A percentile compares a stretch with the other conserved stretches of the same genome.
These are phyloP conservation scores for Elsinoe ampelina DNA, from an alignment of 2,329 filamentous ascomycete genomes.

Conservation along the genomic window DNA sequence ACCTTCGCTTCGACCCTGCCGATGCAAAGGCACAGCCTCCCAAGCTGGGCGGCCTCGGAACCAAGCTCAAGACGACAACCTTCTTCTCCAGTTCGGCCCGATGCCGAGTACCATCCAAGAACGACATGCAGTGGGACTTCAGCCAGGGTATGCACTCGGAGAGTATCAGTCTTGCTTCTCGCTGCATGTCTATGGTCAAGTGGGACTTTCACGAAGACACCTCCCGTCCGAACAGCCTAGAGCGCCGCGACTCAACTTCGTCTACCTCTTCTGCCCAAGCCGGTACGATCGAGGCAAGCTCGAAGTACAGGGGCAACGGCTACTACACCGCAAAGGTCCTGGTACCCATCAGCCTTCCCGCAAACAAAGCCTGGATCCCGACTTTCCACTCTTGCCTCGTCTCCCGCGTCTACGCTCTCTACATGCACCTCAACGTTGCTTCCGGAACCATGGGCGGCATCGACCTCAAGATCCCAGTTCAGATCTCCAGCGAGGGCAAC, in stretches of 20 bases:
- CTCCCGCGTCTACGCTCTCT: conserved; percentile 54
- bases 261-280: conserved; percentile 21
- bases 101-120: conserved; percentile 39
- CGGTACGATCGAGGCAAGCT: conserved; percentile 28
- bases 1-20: conserved; percentile 52
- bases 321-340: conserved; percentile 56
- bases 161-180: conserved; percentile 43
- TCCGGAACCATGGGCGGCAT: conserved; percentile 37
- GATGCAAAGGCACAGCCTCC: conserved; percentile 44
- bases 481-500: conserved; percentile 29
- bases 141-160: conserved; percentile 46
- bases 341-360: conserved; percentile 53
- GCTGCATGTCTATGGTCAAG: conserved; percentile 47
- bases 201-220: conserved; percentile 43
- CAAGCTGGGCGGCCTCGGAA: conserved; percentile 41
- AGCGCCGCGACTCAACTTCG: conserved; percentile 33
- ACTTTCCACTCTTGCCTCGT: conserved; percentile 62
- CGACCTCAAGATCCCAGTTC: conserved; percentile 37
- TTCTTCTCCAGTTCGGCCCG: conserved; percentile 47
- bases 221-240: conserved; percentile 20
- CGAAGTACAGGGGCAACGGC: conserved; percentile 34
- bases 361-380: conserved; percentile 52
- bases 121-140: conserved; percentile 34
- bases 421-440: conserved; percentile 48
- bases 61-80: conserved; percentile 49